Conservation (phyloP, 768 basidiomycete species). For the Leccinum ochraceum region DNA sequence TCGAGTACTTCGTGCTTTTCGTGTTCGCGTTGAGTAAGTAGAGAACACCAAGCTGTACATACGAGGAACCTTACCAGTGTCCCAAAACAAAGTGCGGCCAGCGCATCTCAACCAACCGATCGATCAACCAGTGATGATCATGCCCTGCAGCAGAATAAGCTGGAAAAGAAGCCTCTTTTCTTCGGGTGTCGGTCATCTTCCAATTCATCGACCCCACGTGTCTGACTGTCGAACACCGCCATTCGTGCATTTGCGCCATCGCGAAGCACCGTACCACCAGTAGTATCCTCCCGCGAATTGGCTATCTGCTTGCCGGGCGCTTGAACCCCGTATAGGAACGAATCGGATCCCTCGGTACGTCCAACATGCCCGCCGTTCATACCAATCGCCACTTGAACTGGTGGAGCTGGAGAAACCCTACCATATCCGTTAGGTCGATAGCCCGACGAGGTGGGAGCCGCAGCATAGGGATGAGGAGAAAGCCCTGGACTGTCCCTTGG, state of each 20-base stretch:
- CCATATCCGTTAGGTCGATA: conserved; percentile 59
- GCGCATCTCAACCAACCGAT: conserved; percentile 26
- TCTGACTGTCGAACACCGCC: conserved; percentile 69
- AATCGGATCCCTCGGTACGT: conserved; percentile 61
- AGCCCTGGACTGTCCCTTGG: conserved; percentile 50
- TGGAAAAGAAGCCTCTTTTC: conserved; percentile 62
- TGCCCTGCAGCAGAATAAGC: conserved; percentile 69
- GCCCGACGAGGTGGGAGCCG: conserved; percentile 56
- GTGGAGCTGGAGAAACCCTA: conserved; percentile 50
- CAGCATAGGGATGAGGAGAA: conserved; percentile 72
- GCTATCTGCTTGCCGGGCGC: conserved; percentile 49
- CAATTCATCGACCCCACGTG: conserved; percentile 57
- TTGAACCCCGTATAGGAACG: conserved; percentile 63
- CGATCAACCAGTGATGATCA: conserved; percentile 37
- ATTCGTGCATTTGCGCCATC: conserved; percentile 47
- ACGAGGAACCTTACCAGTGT: conserved; percentile 21
- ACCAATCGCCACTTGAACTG: conserved; percentile 37
- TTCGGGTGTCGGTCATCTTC: conserved; percentile 68
- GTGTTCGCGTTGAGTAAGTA: conserved; percentile 3
- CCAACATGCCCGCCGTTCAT: conserved; percentile 42
- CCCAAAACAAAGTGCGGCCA: conserved; percentile 30
- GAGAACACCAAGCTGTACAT: not conserved
- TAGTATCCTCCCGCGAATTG: conserved; percentile 54
- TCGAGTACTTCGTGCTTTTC: conserved; percentile 30
- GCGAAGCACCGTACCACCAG: conserved; percentile 39